Conservation (phyloP, 768 basidiomycete genomes). For the Cystobasidium tubakii region DNA sequence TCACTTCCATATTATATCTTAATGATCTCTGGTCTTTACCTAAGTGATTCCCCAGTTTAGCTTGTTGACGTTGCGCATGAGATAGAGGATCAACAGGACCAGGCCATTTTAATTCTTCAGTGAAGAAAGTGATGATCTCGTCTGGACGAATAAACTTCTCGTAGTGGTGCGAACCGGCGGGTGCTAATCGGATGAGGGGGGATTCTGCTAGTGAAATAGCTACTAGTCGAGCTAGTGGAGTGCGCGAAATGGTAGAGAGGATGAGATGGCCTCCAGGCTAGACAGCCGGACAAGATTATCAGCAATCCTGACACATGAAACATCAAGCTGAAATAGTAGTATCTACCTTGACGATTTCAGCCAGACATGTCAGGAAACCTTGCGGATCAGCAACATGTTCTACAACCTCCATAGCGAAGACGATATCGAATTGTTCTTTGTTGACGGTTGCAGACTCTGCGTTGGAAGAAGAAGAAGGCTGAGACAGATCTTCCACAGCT, state of each 20-base stretch:
- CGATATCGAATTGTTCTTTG: slow-evolving; percentile 66
- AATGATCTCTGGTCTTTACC: slow-evolving; percentile 6
- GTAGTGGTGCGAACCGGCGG: slow-evolving; percentile 83
- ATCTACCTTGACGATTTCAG: slow-evolving; percentile 73
- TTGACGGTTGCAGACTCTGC: neutral
- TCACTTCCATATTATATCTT: slow-evolving; percentile 16
- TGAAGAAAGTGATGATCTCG: slow-evolving; percentile 77
- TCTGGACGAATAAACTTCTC: slow-evolving; percentile 80
- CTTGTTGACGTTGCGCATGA: neutral
- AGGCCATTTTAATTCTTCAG: slow-evolving; percentile 28
- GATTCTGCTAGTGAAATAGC: slow-evolving; percentile 76
- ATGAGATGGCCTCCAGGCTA: slow-evolving; percentile 95
- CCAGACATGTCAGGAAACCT: slow-evolving; percentile 72
- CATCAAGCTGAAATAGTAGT: too few relatives aligned
- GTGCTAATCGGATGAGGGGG: slow-evolving; percentile 64
- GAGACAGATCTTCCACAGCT: slow-evolving; percentile 67
- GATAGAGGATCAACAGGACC: slow-evolving; percentile 1
- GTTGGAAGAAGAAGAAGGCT: neutral
- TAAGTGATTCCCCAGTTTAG: slow-evolving; percentile 4
- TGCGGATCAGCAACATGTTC: slow-evolving; percentile 94
- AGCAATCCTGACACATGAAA: too few relatives aligned
- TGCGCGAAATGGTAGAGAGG: slow-evolving; percentile 88
- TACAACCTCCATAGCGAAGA: slow-evolving; percentile 95
- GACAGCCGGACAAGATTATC: too few relatives aligned
- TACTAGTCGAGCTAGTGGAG: slow-evolving; percentile 64